Evolutionary conservation across 2,329 filamentous ascomycete species (phyloP), one percentile per base, ranked within the genome.

Genomic region (Colletotrichum sansevieriae): DNA sequence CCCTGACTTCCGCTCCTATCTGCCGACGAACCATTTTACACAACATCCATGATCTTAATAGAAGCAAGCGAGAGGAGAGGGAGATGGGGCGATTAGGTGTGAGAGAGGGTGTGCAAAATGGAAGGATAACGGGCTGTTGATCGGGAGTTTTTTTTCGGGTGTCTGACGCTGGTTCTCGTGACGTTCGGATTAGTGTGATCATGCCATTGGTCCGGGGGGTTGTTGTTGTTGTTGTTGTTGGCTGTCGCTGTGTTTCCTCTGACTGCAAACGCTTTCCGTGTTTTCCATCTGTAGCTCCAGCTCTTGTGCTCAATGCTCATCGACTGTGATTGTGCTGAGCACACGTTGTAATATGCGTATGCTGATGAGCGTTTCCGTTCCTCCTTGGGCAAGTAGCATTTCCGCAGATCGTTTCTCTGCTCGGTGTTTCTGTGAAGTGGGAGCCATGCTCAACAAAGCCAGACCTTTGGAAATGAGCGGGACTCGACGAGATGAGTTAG

Each of bases 11-110:
- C 44, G 43, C 44, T 47, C 29, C 49, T 47, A 39, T 47, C 59
- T 60, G 65, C 61, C 62, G 61, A 52, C 44, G 47, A 60, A 60
- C 61, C 25, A 65, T 49, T 59, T 20, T 57, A 57, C 54, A 22
- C 52, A 37, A 47, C 13, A 65, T 43, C 61, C 65, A 59, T 68
- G 65, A n/a, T 65, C 55, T 65, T 61, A 56, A 43, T 20, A 60
- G 55, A 35, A 33, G n/a, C 29, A 65, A 68, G 47, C 54, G 65
- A 68, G 22, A 65, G 39, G 37, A 60, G 35, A 52, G 56, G 25
- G 46, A 33, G 18, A 41, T 44, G 55, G 62, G 54, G 44, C 37
- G 46, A n/a, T 44, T 29, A 20, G 46, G 13, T 41, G 56, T n/a
- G 56, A 15, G 39, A 22, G 65, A 4, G 22, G 22, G 22, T 22